Evolutionary conservation across 805 yeast species (phyloP), one percentile per base, ranked within the genome.

Genomic region (Martiniozyma abietophila): DNA sequence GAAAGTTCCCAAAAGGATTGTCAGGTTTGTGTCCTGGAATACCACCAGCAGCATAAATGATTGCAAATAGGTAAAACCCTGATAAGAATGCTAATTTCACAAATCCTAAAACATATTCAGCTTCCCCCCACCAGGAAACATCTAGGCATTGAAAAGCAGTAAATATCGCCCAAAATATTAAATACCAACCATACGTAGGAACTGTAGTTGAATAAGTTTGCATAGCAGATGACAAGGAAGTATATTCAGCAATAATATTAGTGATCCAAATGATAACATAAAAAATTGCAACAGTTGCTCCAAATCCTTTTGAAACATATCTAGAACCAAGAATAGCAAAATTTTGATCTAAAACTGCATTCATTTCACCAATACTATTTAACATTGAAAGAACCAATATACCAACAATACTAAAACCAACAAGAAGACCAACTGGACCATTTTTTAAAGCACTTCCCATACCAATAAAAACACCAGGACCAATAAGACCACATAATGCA

Each of bases 191-290:
- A 46, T 69, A 73, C 12, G 68, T 53, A 3, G 78, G 78, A 2
- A 73, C 63, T 25, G 57, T 61, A 4, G 67, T 68, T 1, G 75
- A 67, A 62, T 74, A 73, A 27, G 59, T 61, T 40, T 58, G 59
- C 53, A 71, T 46, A 8, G 71, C 64, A 4, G 73, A 58, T 2
- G 76, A 69, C 25, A 69, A 61, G 4, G 71, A 61, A 29, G 74
- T 71, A 46, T 71, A 73, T 48, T 73, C 78, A 22, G 69, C 63
- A 28, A 75, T 67, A 41, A 69, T 53, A 16, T 69, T 73, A 0
- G 76, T 72, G 21, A 70, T 50, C 79, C 79, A 74, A 28, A 74
- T 56, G 16, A 74, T 64, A 12, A 65, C 69, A 46, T 74, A 74
- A 36, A 56, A 62, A 56, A 74, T 56, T 1, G 76, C 73, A 15